phyloP scores from a whole-genome alignment of 148 eudicot genomes.

The Dysphania ambrosioides region DNA sequence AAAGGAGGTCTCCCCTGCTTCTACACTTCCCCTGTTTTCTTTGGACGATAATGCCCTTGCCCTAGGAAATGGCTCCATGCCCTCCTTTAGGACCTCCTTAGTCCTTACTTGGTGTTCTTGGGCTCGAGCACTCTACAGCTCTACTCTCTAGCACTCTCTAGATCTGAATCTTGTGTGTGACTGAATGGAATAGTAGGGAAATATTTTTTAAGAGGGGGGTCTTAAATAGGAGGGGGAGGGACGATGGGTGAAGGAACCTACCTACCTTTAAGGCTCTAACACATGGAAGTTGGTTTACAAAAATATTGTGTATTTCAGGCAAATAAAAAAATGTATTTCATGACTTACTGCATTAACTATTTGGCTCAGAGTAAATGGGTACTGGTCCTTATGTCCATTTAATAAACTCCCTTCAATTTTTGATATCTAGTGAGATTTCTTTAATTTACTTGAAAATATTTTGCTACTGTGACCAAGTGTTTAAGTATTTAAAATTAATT shows the following conservation, averaged over 20 bases:
- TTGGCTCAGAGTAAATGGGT: constrained; percentile 19
- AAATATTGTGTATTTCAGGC: no score
- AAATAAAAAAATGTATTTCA: no score
- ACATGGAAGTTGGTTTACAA: constrained; percentile 27
- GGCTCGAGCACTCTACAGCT: no score
- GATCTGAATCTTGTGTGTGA: constrained; percentile 32
- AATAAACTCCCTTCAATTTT: not conserved
- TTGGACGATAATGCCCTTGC: constrained; percentile 28
- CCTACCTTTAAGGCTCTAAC: constrained; percentile 31
- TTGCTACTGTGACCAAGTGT: no score
- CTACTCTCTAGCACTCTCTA: constrained; percentile 4
- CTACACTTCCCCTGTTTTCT: not conserved
- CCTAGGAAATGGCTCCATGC: constrained; percentile 2
- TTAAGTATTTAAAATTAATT: no score
- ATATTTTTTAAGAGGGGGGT: not conserved
- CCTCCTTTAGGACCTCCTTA: no score
- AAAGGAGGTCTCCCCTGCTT: constrained; percentile 28
- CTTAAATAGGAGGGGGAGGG: constrained; percentile 9
- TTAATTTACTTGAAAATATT: not conserved
- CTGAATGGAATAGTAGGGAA: constrained; percentile 2
- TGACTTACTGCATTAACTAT: constrained; percentile 27
- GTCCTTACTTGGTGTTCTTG: no score
- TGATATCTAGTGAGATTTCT: constrained; percentile 8
- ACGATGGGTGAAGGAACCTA: no score
- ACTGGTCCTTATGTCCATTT: constrained; percentile 20